Percentiles rank a stretch among this genome's conserved stretches.
phyloP scores from a whole-genome alignment of 2,329 filamentous ascomycete genomes.

The Venturia carpophila region DNA sequence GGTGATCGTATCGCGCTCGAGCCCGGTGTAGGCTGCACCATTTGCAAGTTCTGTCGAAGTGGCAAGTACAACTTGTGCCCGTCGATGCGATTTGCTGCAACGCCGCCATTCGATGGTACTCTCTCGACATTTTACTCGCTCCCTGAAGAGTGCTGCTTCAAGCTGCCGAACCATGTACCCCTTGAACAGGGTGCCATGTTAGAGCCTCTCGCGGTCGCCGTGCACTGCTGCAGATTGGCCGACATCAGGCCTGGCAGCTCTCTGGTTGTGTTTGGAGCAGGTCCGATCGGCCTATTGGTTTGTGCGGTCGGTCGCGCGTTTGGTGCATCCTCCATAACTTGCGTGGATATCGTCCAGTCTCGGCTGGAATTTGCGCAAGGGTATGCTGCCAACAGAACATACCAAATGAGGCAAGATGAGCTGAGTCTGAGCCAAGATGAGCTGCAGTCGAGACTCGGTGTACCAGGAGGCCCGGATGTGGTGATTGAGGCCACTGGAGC shows the following conservation, averaged over 20 bases:
- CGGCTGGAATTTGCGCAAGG: constrained; percentile 24
- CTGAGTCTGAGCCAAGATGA: constrained; percentile 20
- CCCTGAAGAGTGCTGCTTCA: constrained; percentile 26
- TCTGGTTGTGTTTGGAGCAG: constrained; percentile 23
- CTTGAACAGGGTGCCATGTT: constrained; percentile 26
- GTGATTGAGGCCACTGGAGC: constrained; percentile 26
- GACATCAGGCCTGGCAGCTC: constrained; percentile 21
- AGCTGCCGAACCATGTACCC: constrained; percentile 24
- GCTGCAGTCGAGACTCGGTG: constrained; percentile 20
- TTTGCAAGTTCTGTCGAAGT: constrained; percentile 22
- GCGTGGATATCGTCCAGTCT: constrained; percentile 22
- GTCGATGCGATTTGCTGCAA: constrained; percentile 25
- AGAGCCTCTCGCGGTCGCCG: constrained; percentile 26
- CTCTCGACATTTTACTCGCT: constrained; percentile 25
- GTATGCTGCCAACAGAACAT: constrained; percentile 19
- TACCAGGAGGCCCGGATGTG: constrained; percentile 23
- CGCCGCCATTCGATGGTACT: constrained; percentile 26
- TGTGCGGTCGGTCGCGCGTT: constrained; percentile 24
- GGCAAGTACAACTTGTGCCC: constrained; percentile 25
- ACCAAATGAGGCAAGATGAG: constrained; percentile 19
- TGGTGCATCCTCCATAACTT: constrained; percentile 23
- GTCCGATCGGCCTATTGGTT: constrained; percentile 25
- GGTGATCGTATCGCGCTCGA: constrained; percentile 28
- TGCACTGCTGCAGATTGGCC: constrained; percentile 24
- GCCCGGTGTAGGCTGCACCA: constrained; percentile 23